Conservation (phyloP, 225 moss, liverwort and hornwort genomes). For the Neckera pumila region DNA sequence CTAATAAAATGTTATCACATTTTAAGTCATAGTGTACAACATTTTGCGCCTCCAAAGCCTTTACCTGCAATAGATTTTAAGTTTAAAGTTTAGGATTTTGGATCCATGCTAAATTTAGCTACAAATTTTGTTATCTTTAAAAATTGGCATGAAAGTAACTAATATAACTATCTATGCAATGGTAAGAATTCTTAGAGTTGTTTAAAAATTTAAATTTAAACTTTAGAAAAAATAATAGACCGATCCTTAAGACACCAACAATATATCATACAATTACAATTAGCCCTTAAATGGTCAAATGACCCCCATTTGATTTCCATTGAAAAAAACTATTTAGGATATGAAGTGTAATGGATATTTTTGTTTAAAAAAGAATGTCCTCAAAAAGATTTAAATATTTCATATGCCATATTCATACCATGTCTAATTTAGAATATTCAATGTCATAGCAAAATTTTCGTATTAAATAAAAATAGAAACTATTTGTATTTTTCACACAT, state of each 20-base stretch:
- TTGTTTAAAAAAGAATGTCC: accelerated
- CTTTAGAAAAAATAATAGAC: too few relatives aligned
- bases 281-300: neutral
- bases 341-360: neutral
- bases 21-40: slow-evolving; percentile 93
- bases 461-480: neutral
- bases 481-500: too few relatives aligned
- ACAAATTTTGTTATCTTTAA: too few relatives aligned
- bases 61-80: slow-evolving; percentile 27
- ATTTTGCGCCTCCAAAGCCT: slow-evolving; percentile 69
- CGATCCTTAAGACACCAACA: too few relatives aligned
- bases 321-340: neutral
- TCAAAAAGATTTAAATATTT: neutral
- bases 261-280: neutral
- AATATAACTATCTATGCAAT: too few relatives aligned
- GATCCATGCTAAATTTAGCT: neutral
- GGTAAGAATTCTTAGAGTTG: too few relatives aligned
- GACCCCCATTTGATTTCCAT: neutral
- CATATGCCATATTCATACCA: accelerated
- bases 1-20: slow-evolving; percentile 84
- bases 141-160: too few relatives aligned
- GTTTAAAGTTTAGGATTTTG: neutral
- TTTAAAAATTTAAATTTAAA: neutral
- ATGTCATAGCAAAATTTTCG: neutral
- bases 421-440: neutral